A percentile compares a stretch with the other conserved stretches of the same genome.
phyloP scores from a whole-genome alignment of 495 filamentous ascomycete species.

The Venustampulla echinocandica region DNA sequence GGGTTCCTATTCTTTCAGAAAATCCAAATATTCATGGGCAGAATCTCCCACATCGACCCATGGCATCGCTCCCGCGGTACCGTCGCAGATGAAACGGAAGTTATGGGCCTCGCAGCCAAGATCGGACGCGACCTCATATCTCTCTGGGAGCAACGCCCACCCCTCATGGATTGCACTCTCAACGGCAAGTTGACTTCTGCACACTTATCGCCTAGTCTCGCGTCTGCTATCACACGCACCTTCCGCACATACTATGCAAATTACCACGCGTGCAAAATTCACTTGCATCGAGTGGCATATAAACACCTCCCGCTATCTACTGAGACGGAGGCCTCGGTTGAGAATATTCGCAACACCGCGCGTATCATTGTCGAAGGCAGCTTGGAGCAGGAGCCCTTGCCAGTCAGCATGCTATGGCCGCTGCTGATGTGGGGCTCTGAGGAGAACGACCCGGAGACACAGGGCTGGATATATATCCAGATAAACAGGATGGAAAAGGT shows the following conservation, averaged over 20 bases:
- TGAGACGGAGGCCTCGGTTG: conserved; percentile 27
- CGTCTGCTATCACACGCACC: conserved; percentile 28
- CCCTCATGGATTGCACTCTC: conserved; percentile 35
- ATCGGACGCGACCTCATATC: conserved; percentile 30
- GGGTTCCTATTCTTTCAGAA: conserved; percentile 31
- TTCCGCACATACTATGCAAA: conserved; percentile 35
- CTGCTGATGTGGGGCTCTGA: conserved; percentile 36
- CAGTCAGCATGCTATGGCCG: conserved; percentile 35
- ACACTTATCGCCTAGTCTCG: conserved; percentile 30
- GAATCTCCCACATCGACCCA: conserved; percentile 28
- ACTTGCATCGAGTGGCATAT: conserved; percentile 37
- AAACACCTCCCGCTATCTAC: conserved; percentile 31
- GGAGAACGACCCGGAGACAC: conserved; percentile 29
- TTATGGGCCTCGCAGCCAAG: conserved; percentile 28
- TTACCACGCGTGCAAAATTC: conserved; percentile 33
- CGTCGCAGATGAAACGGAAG: conserved; percentile 31
- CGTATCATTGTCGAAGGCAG: conserved; percentile 22
- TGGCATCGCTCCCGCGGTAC: conserved; percentile 31
- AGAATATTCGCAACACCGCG: conserved; percentile 29
- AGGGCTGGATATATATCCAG: conserved; percentile 30
- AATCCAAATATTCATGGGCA: conserved; percentile 29
- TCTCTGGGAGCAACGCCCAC: conserved; percentile 31
- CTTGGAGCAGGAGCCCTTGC: conserved; percentile 25
- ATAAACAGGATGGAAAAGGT: conserved; percentile 33
- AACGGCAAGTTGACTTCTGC: conserved; percentile 30